Percentiles rank a stretch among this genome's conserved stretches.
These are phyloP conservation scores for Aspergillus asperescens DNA, from an alignment of 495 filamentous ascomycete species.

Conservation along the genomic window DNA sequence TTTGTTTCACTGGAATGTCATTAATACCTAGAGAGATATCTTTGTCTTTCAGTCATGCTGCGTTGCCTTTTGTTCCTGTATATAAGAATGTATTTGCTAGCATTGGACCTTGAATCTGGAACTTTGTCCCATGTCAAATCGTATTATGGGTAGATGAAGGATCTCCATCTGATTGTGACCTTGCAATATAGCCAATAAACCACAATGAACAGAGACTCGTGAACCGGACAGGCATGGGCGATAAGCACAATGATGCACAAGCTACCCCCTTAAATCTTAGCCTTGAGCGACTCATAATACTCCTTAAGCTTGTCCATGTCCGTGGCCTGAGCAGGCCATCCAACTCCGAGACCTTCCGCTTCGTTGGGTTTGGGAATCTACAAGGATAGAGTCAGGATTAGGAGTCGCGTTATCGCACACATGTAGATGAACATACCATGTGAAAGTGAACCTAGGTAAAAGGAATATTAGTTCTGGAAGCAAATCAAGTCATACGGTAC, in stretches of 20 bases:
- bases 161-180: neutral
- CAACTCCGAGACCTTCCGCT: slow-evolving; percentile 70
- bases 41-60: neutral
- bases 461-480: neutral
- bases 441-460: slow-evolving; percentile 76
- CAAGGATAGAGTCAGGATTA: slow-evolving; percentile 9
- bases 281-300: slow-evolving; percentile 74
- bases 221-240: neutral
- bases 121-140: too few species aligned
- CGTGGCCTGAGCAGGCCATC: slow-evolving; percentile 69
- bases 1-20: neutral
- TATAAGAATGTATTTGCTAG: slow-evolving; percentile 6
- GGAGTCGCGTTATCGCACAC: neutral
- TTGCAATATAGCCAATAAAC: neutral
- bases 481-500: neutral
- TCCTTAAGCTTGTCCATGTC: slow-evolving; percentile 84
- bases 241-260: neutral
- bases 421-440: slow-evolving; percentile 53
- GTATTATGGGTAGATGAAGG: neutral
- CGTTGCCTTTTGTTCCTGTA: neutral
- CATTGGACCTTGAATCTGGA: slow-evolving; percentile 3
- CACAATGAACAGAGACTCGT: neutral
- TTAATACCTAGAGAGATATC: neutral
- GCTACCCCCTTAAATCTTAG: slow-evolving; percentile 64
- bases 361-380: slow-evolving; percentile 95